Evolutionary conservation across 441 rosid genomes (phyloP), one percentile per base, ranked within the genome.

Genomic region (Populus trichocarpa): DNA sequence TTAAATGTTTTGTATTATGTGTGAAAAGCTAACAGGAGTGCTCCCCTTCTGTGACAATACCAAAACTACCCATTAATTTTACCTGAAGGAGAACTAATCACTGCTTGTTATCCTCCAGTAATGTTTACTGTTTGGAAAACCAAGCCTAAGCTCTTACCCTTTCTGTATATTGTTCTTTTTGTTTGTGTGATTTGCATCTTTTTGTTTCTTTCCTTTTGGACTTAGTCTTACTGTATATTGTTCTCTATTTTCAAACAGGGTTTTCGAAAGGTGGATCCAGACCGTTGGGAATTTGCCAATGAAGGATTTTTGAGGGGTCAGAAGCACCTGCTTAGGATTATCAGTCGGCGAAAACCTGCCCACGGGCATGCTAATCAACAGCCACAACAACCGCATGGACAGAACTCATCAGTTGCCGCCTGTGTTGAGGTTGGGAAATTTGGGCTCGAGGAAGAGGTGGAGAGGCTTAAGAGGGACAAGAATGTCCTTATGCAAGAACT

Each of bases 401-500:
- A 92, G 77, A 85, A 80, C 78, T 82, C 96, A 76, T 88, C 95
- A 7, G 89, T 83, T 26, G 84, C 89, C 53, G 89, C 97, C 53
- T 96, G 93, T 84, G 96, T 91, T 69, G 99, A 94, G 89, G 93
- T 96, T 79, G 94, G 96, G 78, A 94, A 96, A 78, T 89, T 96
- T 79, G 93, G 97, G 83, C 89, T 96, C 8, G 94, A 88, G 85
- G 94, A 96, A 86, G 98, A 96, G 83, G 96, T 96, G 69, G 96
- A 93, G 84, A 88, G 95, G 85, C 97, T 96, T 75, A 94, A 92
- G 87, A 87, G 98, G 88, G 98, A 96, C 85, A 92, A 94, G 82
- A 89, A 91, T 80, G 97, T 94, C 79, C 97, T 90, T 53, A 92
- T 91, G 99, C 97, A 94, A 90, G 97, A 94, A 81, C 93, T 92